Evolutionary conservation across 495 filamentous ascomycete species (phyloP).

Genomic region (Aspergillus wentii): DNA sequence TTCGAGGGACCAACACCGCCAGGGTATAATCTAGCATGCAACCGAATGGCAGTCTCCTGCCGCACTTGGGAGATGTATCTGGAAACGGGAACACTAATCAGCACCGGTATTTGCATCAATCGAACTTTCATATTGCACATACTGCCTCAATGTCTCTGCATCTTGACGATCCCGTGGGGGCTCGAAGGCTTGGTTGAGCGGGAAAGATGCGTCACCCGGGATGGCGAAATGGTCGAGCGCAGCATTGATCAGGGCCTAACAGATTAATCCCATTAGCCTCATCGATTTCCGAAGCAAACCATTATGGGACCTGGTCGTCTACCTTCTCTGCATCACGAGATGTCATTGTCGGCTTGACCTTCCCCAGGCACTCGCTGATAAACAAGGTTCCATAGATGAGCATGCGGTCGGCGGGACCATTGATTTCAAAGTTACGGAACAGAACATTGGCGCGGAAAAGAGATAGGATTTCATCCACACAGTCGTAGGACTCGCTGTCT

Average conservation of each 20-base stretch:
- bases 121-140: conserved; percentile 16
- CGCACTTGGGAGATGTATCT: conserved; percentile 82
- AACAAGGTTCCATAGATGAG: conserved; percentile 96
- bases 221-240: conserved; percentile 92
- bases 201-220: conserved; percentile 90
- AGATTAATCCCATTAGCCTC: background rate
- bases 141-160: conserved; percentile 80
- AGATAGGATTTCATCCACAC: conserved; percentile 85
- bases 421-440: conserved; percentile 99
- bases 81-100: conserved; percentile 7
- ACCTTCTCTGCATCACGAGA: conserved; percentile 58
- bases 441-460: conserved; percentile 97
- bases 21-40: conserved; percentile 81
- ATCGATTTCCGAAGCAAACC: too few relatives aligned
- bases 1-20: conserved; percentile 84
- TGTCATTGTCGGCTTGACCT: conserved; percentile 70
- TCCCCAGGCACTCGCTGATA: conserved; percentile 78
- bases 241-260: conserved; percentile 57
- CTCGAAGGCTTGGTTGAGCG: conserved; percentile 81
- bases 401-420: conserved; percentile 89
- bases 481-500: conserved; percentile 85
- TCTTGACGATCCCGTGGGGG: conserved; percentile 81
- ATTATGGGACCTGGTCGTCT: conserved; percentile 3
- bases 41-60: conserved; percentile 78
- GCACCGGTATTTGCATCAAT: too few relatives aligned